phyloP scores from a whole-genome alignment of 805 yeast species.

The Spathaspora passalidarum region DNA sequence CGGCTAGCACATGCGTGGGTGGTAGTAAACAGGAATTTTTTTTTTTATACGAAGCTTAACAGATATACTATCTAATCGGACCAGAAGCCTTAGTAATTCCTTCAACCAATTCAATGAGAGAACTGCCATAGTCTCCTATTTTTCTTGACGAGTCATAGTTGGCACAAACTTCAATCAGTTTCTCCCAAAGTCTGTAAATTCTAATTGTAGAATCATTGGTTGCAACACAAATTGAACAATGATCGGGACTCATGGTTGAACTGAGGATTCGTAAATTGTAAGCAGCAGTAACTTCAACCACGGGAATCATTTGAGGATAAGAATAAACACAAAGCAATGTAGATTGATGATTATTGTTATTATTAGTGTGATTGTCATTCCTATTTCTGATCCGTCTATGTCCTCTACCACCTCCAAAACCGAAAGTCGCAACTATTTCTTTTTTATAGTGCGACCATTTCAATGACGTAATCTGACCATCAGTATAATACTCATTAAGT shows the following conservation, averaged over 20 bases:
- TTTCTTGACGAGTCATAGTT: conserved; percentile 4
- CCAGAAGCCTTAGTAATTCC: conserved; percentile 39
- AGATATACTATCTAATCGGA: conserved; percentile 14
- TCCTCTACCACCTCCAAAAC: conserved; percentile 52
- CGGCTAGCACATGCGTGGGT: not conserved
- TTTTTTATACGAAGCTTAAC: no score
- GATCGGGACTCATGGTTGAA: conserved; percentile 66
- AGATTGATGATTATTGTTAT: conserved; percentile 24
- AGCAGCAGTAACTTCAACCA: conserved; percentile 48
- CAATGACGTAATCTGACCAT: conserved; percentile 75
- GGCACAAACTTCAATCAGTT: conserved; percentile 23
- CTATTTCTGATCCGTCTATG: not conserved
- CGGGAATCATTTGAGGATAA: conserved; percentile 59
- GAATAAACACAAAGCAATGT: conserved; percentile 57
- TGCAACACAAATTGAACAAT: conserved; percentile 63
- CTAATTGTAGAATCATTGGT: conserved; percentile 76
- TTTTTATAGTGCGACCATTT: conserved; percentile 66
- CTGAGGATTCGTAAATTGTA: conserved; percentile 59
- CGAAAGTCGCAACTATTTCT: conserved; percentile 78
- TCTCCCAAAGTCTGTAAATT: conserved; percentile 68
- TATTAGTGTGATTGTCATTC: conserved; percentile 18
- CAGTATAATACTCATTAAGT: conserved; percentile 52
- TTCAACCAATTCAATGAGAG: conserved; percentile 49
- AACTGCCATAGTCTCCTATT: conserved; percentile 25
- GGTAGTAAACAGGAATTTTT: no score